Percentiles rank a stretch among this genome's conserved stretches.
Evolutionary conservation across 2,329 filamentous ascomycete genomes (phyloP).

Genomic region (Monosporascus sp.): DNA sequence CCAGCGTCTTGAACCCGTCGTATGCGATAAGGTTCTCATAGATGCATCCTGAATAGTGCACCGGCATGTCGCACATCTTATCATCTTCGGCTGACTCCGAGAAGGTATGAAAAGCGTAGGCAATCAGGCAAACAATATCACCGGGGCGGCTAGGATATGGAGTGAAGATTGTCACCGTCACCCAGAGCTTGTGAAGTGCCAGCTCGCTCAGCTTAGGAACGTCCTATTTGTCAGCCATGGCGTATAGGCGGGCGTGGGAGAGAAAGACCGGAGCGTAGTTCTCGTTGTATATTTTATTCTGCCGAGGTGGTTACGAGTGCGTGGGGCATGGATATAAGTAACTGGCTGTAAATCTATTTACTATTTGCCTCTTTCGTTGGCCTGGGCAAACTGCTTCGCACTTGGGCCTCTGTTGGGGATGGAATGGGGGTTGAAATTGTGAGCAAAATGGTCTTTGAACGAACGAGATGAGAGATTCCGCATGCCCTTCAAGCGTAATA

Average conservation of each 20-base stretch:
- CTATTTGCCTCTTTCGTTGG: neutral
- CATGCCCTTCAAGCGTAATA: no score
- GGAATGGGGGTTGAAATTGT: no score
- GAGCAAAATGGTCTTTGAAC: no score
- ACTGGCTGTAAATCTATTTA: neutral
- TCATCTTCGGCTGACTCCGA: conserved; percentile 4
- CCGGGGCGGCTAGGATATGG: conserved; percentile 3
- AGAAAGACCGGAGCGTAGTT: conserved; percentile 8
- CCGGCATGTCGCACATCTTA: conserved; percentile 3
- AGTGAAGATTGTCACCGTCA: conserved; percentile 6
- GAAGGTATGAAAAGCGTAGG: conserved; percentile 4
- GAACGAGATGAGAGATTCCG: no score
- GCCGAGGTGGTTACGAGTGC: neutral
- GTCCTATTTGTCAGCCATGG: conserved; percentile 9
- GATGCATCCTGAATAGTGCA: conserved; percentile 8
- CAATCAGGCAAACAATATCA: conserved; percentile 2
- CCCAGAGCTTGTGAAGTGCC: conserved; percentile 5
- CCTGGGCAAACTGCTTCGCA: no score
- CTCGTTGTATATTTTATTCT: conserved; percentile 6
- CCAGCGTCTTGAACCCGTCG: neutral
- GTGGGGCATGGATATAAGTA: neutral
- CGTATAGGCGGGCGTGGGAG: conserved; percentile 11
- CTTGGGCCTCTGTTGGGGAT: no score
- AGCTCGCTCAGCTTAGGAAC: conserved; percentile 1
- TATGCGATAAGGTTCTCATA: conserved; percentile 4